Base-by-base conservation (phyloP, 192 early-diverging fungal species). In the Dimargaris verticillata region DNA sequence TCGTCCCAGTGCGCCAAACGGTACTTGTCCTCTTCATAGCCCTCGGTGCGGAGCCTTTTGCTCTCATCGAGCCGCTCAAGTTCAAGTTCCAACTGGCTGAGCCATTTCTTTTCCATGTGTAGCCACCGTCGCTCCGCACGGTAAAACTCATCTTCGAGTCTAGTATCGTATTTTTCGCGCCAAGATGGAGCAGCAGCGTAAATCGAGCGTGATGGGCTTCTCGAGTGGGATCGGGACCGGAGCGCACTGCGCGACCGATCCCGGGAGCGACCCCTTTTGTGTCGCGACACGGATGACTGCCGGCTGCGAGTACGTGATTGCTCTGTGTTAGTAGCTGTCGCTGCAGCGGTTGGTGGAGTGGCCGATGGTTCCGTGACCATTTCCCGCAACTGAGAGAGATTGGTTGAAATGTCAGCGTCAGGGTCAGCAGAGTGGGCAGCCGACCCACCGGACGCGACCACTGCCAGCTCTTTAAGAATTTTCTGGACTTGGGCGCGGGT, bases 1-100 rank as follows among this genome's bases (percentile, higher is more conserved):
- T 75, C 74, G 44, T 75, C 65, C 74, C 74, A 75, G 28, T 61
- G 51, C 3, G 68, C 61, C 38, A 72, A 61, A 60, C 63, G 58
- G 0, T 25, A 13, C 28, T 14, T 49, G 3, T 62, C 24, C 18
- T 2, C 10, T 18, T 18, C 17, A 5, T 24, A 24, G 58, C 63
- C 66, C 0, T 43, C 49, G 29, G 67, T 68, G 22, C 62, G 44
- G 6, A 45, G 54, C 4, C 60, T 44, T 61, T 68, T 65, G 41
- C 58, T 59, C 17, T 68, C 64, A 25, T 75, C 74, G 28, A 72
- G 28, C 0, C 63, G 60, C 17, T 70, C 74, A 0, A 75, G 64
- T 25, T 70, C 70, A 15, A 60, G 60, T 13, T 70, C 74, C 1
- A 75, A 64, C 28, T 68, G 67, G n/a, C 64, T 68, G 62, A 72